phyloP scores from a whole-genome alignment of 2,329 filamentous ascomycete species.

The Coniella lustricola region DNA sequence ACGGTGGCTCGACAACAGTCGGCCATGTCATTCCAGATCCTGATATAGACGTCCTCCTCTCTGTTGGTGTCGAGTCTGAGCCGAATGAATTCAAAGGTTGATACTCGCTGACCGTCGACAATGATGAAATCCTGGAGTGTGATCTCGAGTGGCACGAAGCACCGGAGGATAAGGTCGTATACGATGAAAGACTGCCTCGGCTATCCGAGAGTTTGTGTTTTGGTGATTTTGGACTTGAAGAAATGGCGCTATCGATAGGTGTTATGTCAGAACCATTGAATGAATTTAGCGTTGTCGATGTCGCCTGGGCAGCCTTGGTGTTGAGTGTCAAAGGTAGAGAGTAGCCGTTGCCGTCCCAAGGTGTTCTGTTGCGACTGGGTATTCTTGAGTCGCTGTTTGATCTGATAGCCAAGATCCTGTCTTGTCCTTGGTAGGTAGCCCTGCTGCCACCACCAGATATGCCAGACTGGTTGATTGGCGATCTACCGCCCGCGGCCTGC shows the following conservation, averaged over 20 bases:
- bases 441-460: slow-evolving; percentile 5
- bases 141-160: slow-evolving; percentile 34
- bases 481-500: slow-evolving; percentile 8
- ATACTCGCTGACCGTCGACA: slow-evolving; percentile 41
- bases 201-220: slow-evolving; percentile 43
- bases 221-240: slow-evolving; percentile 28
- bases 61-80: slow-evolving; percentile 31
- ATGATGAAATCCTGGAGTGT: slow-evolving; percentile 48
- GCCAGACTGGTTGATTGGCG: slow-evolving; percentile 5
- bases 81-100: slow-evolving; percentile 28
- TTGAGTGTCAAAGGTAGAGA: slow-evolving; percentile 37
- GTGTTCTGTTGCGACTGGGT: slow-evolving; percentile 33
- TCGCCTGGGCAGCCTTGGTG: slow-evolving; percentile 26
- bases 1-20: slow-evolving; percentile 17
- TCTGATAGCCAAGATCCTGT: slow-evolving; percentile 1
- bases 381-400: slow-evolving; percentile 25
- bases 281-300: slow-evolving; percentile 16
- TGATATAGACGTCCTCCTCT: slow-evolving; percentile 27
- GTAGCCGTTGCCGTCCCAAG: slow-evolving; percentile 46
- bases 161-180: slow-evolving; percentile 34
- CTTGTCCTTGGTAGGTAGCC: slow-evolving; percentile 7
- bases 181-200: slow-evolving; percentile 45
- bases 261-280: slow-evolving; percentile 21
- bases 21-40: slow-evolving; percentile 15
- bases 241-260: slow-evolving; percentile 14